Percentiles rank a stretch among this genome's conserved stretches.
Conservation (phyloP, 116 monocot genomes). For the Thalassia testudinum region DNA sequence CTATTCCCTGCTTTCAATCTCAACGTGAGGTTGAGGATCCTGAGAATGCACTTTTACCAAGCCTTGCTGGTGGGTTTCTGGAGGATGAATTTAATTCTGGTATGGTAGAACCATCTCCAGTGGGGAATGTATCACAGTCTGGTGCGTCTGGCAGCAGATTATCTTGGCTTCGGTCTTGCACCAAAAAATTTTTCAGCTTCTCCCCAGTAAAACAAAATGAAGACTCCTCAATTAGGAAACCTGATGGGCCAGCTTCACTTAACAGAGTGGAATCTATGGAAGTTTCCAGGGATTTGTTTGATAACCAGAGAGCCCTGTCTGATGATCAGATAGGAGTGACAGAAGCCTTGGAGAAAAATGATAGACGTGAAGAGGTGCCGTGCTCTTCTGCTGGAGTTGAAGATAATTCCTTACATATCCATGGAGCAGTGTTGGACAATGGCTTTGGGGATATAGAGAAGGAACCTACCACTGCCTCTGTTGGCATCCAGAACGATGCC, state of each 20-base stretch:
- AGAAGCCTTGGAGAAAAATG: neutral
- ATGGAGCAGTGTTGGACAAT: slow-evolving; percentile 8
- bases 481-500: slow-evolving; percentile 2
- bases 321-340: neutral
- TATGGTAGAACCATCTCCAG: slow-evolving; percentile 17
- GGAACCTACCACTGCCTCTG: neutral
- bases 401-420: slow-evolving; percentile 26
- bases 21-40: slow-evolving; percentile 16
- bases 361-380: neutral
- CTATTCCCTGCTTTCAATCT: slow-evolving; percentile 19
- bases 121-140: slow-evolving; percentile 13
- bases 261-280: slow-evolving; percentile 29
- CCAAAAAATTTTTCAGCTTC: slow-evolving; percentile 43
- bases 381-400: slow-evolving; percentile 22
- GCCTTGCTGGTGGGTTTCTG: slow-evolving; percentile 28
- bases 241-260: slow-evolving; percentile 13
- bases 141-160: slow-evolving; percentile 37
- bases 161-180: slow-evolving; percentile 66
- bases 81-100: slow-evolving; percentile 27
- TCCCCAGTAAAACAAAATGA: slow-evolving; percentile 50
- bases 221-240: slow-evolving; percentile 9
- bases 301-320: slow-evolving; percentile 9
- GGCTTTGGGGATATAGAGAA: neutral
- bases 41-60: slow-evolving; percentile 37
- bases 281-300: slow-evolving; percentile 23